Base-by-base conservation (phyloP, 257 asterid genomes). In the Haberlea rhodopensis region DNA sequence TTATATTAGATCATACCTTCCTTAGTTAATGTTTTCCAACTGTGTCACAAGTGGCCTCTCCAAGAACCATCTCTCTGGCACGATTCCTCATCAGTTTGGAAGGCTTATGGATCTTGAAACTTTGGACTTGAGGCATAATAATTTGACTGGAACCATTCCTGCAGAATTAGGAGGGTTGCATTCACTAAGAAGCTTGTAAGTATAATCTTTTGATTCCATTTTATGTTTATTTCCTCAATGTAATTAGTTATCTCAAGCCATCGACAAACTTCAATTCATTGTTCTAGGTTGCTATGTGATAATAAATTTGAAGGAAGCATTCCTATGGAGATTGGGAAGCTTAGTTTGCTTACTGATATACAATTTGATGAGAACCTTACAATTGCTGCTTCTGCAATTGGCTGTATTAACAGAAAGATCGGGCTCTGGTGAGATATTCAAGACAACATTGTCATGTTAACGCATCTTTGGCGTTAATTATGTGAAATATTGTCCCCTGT, bases 81-180 rank as follows among this genome's bases (percentile, higher is more conserved):
- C 75, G 57, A 82, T 91, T 53, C 98, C 98, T 0, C 83, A 63
- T 67, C 84, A 85, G 60, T 66, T 87, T 62, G 96, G 95, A 48
- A 70, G 57, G 73, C 92, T 89, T 27, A 53, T 72, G 11, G 43
- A 65, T 43, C 68, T 91, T 46, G 95, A 91, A 77, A 89, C 89
- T 60, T 62, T 91, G 84, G 96, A 91, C 72, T 73, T 91, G 83
- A 85, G 94, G 68, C 67, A 80, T 72, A 91, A 88, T 73, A 74
- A 75, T 26, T 73, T 91, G 74, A 76, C 73, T 13, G 96, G 96
- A 67, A 72, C 71, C 13, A 74, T 91, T 76, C 96, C 97, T 8
- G 72, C 80, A 46, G 85, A 86, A 79, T 77, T 91, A 56, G 94
- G 89, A 65, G 72, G 66, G 21, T 57, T 87, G 57, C 82, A 65